Evolutionary conservation across 345 rosid genomes (phyloP).

Genomic region (Draba incana): DNA sequence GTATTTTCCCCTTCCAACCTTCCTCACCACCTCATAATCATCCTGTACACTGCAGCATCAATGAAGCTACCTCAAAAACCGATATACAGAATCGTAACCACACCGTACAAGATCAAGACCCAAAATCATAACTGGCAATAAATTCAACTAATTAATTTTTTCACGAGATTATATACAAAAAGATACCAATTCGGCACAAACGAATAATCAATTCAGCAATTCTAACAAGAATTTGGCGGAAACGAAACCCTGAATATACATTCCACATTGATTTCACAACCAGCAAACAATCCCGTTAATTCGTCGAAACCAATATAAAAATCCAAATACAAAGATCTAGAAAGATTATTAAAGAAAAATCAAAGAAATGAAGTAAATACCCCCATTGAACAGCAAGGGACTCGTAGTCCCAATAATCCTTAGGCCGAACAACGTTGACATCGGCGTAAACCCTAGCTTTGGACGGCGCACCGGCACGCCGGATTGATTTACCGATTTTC

Average conservation of each 20-base stretch:
- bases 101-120: not conserved
- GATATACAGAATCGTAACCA: not conserved
- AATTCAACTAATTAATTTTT: not conserved
- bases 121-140: not conserved
- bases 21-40: slow-evolving; percentile 93
- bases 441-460: slow-evolving; percentile 95
- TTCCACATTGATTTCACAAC: slow-evolving; percentile 21
- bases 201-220: not conserved
- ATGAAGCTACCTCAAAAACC: slow-evolving; percentile 13
- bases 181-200: not conserved
- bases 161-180: not conserved
- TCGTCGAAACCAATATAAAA: slow-evolving; percentile 4
- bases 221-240: not conserved
- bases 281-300: not conserved
- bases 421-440: slow-evolving; percentile 80
- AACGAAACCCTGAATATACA: slow-evolving; percentile 31
- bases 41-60: slow-evolving; percentile 76
- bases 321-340: not conserved
- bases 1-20: slow-evolving; percentile 95
- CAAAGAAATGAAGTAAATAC: slow-evolving; percentile 36
- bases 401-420: slow-evolving; percentile 79
- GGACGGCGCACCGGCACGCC: slow-evolving; percentile 95
- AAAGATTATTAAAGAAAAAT: not conserved
- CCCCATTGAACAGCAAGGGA: slow-evolving; percentile 90
- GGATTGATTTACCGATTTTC: slow-evolving; percentile 90